These are phyloP conservation scores for Yamadazyma scolyti DNA, from an alignment of 805 yeast genomes.

Conservation along the genomic window DNA sequence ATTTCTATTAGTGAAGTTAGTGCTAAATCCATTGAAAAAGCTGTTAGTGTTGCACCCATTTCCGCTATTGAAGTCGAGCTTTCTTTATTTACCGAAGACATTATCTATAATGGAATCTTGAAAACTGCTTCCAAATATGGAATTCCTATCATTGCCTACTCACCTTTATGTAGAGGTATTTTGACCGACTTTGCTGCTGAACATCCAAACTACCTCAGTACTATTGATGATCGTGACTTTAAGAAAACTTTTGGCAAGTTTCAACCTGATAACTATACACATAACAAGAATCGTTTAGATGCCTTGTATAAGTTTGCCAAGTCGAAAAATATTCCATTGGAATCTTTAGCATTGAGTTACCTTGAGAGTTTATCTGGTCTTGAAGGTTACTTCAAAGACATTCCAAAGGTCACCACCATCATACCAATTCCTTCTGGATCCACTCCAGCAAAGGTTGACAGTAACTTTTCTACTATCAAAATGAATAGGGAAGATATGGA, in stretches of 20 bases:
- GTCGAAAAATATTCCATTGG: slow-evolving; percentile 51
- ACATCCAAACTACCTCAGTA: slow-evolving; percentile 15
- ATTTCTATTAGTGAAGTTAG: slow-evolving; percentile 74
- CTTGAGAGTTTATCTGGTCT: slow-evolving; percentile 64
- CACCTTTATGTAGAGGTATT: slow-evolving; percentile 80
- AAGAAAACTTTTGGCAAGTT: slow-evolving; percentile 40
- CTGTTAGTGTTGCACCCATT: slow-evolving; percentile 53
- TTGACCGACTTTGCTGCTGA: slow-evolving; percentile 60
- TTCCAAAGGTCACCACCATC: slow-evolving; percentile 46
- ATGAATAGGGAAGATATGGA: slow-evolving; percentile 55
- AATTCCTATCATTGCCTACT: slow-evolving; percentile 73
- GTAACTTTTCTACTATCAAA: slow-evolving; percentile 48
- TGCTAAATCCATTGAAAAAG: slow-evolving; percentile 57
- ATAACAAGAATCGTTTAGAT: slow-evolving; percentile 51
- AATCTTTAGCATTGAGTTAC: slow-evolving; percentile 42
- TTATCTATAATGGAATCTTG: slow-evolving; percentile 59
- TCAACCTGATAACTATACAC: slow-evolving; percentile 47
- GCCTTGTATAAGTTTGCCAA: slow-evolving; percentile 49
- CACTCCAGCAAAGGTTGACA: slow-evolving; percentile 54
- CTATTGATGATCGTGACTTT: slow-evolving; percentile 4
- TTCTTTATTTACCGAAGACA: slow-evolving; percentile 65
- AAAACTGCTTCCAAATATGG: slow-evolving; percentile 52
- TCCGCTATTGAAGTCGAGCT: slow-evolving; percentile 76
- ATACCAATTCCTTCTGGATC: slow-evolving; percentile 83
- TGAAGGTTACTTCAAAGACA: slow-evolving; percentile 41